Evolutionary conservation across 148 eudicot species (phyloP).

Genomic region (Persicaria tinctoria): DNA sequence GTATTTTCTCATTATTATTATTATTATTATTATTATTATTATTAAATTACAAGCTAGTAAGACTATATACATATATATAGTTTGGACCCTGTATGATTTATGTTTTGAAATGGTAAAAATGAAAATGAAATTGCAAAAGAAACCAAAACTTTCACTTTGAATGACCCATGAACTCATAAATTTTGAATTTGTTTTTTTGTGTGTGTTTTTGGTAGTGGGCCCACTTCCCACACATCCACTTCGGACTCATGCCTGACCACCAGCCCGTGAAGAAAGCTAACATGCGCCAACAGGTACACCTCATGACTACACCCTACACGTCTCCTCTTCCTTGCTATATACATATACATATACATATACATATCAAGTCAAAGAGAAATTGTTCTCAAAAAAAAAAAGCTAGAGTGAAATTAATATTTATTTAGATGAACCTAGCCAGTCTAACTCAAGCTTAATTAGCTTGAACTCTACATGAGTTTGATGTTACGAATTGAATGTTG

Average conservation of each 20-base stretch:
- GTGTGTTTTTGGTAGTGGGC: conserved; percentile 58
- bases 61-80: no score
- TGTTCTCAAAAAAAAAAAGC: no score
- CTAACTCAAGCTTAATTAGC: no score
- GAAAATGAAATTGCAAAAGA: neutral
- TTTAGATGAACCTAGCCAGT: no score
- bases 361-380: no score
- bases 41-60: no score
- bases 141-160: neutral
- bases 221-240: conserved; percentile 98
- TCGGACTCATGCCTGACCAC: conserved; percentile 95
- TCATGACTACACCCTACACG: conserved; percentile 16
- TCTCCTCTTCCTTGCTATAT: conserved; percentile 6
- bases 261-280: conserved; percentile 96
- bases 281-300: conserved; percentile 69
- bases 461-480: neutral
- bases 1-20: neutral
- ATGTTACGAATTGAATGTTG: neutral
- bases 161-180: neutral
- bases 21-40: neutral
- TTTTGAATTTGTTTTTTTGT: neutral
- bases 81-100: no score
- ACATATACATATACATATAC: no score
- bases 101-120: no score
- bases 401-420: no score